Evolutionary conservation across 192 early-diverging fungal species (phyloP).

Genomic region (Coemansia sp.): DNA sequence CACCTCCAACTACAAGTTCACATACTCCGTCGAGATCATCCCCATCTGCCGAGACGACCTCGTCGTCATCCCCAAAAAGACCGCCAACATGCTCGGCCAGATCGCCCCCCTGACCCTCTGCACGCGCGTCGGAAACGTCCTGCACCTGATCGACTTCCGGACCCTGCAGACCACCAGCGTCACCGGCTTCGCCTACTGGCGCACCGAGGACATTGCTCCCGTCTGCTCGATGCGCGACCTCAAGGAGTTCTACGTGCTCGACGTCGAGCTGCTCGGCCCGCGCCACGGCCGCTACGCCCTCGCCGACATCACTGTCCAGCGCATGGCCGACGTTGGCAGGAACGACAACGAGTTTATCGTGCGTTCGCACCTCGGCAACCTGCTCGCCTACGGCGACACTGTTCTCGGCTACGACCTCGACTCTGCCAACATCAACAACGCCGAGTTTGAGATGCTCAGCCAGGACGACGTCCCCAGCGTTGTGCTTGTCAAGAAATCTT

Average conservation of each 20-base stretch:
- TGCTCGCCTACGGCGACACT: slow-evolving; percentile 89
- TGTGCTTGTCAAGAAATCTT: slow-evolving; percentile 88
- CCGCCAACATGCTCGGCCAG: slow-evolving; percentile 81
- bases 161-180: slow-evolving; percentile 76
- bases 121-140: slow-evolving; percentile 80
- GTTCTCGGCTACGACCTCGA: slow-evolving; percentile 87
- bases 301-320: slow-evolving; percentile 85
- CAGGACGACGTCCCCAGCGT: slow-evolving; percentile 77
- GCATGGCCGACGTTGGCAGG: slow-evolving; percentile 70
- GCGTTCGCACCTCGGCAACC: slow-evolving; percentile 87
- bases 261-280: slow-evolving; percentile 81
- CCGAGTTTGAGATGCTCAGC: slow-evolving; percentile 71
- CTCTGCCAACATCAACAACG: slow-evolving; percentile 90
- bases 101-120: slow-evolving; percentile 82
- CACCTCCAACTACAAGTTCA: slow-evolving; percentile 94
- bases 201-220: slow-evolving; percentile 66
- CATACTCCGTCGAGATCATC: slow-evolving; percentile 92
- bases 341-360: slow-evolving; percentile 86
- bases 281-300: slow-evolving; percentile 73
- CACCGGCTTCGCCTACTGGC: slow-evolving; percentile 76
- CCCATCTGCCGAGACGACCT: slow-evolving; percentile 98
- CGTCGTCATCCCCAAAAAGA: slow-evolving; percentile 78
- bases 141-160: slow-evolving; percentile 86
- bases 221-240: slow-evolving; percentile 77
- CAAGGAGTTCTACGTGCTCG: slow-evolving; percentile 93